A percentile compares a stretch with the other conserved stretches of the same genome.
phyloP scores from a whole-genome alignment of 129 eudicot species.

The Helianthus annuus region DNA sequence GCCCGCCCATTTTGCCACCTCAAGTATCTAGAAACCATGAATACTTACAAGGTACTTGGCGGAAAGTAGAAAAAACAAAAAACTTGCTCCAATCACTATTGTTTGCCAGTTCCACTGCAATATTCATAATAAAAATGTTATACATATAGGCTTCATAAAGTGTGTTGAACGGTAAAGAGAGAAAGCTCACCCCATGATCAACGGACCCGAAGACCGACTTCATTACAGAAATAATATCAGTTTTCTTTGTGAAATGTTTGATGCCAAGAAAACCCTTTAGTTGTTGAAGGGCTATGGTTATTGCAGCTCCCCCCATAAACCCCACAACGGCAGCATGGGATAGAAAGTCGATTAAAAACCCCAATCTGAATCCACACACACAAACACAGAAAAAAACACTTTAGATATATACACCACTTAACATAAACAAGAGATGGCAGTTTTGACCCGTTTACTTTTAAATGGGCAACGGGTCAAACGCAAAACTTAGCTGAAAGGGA shows the following conservation, averaged over 20 bases:
- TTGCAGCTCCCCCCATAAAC: constrained; percentile 90
- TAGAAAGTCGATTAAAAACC: constrained; percentile 73
- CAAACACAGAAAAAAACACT: neutral
- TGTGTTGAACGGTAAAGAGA: neutral
- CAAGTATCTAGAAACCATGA: constrained; percentile 4
- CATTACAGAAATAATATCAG: constrained; percentile 74
- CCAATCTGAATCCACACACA: constrained; percentile 52
- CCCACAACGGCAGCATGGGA: constrained; percentile 94
- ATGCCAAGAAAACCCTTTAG: constrained; percentile 89
- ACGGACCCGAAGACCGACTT: constrained; percentile 59
- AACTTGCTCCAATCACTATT: constrained; percentile 70
- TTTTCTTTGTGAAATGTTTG: constrained; percentile 65
- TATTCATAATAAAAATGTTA: neutral
- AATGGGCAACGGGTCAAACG: neutral
- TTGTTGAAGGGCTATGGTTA: constrained; percentile 86
- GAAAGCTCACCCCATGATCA: constrained; percentile 70
- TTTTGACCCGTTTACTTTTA: neutral
- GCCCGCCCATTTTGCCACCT: neutral
- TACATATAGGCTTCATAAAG: constrained; percentile 7
- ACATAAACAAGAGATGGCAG: constrained; percentile 3
- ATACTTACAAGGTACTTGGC: constrained; percentile 73
- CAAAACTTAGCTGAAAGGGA: neutral
- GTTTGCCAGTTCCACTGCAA: constrained; percentile 98
- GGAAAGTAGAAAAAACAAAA: constrained; percentile 62
- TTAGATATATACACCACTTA: constrained; percentile 9